Conservation (phyloP, 2,329 filamentous ascomycete genomes). For the Laburnicola sp. region DNA sequence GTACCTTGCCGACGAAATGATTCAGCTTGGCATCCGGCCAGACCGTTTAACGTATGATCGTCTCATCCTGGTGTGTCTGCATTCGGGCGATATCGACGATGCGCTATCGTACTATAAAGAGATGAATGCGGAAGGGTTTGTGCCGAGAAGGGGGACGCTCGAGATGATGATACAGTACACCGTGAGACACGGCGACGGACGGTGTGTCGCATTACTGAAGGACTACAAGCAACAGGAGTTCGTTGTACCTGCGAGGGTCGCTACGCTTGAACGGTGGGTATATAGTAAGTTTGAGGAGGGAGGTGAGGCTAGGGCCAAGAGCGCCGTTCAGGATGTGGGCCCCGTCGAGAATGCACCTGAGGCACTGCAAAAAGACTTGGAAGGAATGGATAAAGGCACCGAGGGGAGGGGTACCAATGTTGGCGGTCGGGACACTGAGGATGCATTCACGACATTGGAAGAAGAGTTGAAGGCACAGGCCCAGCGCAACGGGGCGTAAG, state of each 20-base stretch:
- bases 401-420: too few species aligned
- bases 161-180: constrained; percentile 33
- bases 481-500: too few species aligned
- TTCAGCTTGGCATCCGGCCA: constrained; percentile 57
- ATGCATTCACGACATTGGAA: too few species aligned
- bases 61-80: constrained; percentile 61
- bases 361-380: too few species aligned
- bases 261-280: constrained; percentile 1
- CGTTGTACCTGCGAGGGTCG: background rate
- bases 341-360: too few species aligned
- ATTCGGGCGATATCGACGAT: constrained; percentile 46
- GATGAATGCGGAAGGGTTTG: constrained; percentile 46
- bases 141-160: constrained; percentile 39
- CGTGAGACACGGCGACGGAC: constrained; percentile 31
- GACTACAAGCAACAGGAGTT: constrained; percentile 16
- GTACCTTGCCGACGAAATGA: constrained; percentile 66
- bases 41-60: constrained; percentile 64
- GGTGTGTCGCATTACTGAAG: constrained; percentile 35
- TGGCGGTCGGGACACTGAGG: too few species aligned
- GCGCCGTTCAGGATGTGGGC: too few species aligned
- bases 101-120: constrained; percentile 56
- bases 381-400: too few species aligned
- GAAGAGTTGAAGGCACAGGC: too few species aligned
- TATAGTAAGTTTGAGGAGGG: constrained; percentile 7
- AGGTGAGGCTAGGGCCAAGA: background rate